Conservation (phyloP, 1,284 basidiomycete species). For the Ustilago nuda region DNA sequence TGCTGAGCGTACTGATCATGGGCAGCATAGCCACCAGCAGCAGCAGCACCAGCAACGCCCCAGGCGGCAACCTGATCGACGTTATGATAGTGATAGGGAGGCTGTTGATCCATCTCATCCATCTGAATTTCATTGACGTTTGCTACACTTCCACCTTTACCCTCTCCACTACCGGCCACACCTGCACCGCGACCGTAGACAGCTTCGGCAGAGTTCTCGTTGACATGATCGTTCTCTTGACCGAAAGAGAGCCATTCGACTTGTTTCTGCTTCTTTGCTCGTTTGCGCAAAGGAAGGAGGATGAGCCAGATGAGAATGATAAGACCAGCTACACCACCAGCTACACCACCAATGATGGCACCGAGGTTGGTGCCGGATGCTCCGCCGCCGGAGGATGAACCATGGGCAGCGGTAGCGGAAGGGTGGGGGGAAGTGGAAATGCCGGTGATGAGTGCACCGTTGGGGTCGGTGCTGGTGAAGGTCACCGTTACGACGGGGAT, state of each 20-base stretch:
- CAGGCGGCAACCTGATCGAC: conserved; percentile 34
- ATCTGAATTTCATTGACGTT: conserved; percentile 55
- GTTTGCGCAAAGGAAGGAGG: conserved; percentile 49
- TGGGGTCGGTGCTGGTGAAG: conserved; percentile 27
- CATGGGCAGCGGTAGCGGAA: conserved; percentile 7
- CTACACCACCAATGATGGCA: conserved; percentile 59
- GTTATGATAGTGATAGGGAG: conserved; percentile 48
- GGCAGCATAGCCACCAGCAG: conserved; percentile 23
- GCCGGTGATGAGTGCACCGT: conserved; percentile 34
- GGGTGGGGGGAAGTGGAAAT: conserved; percentile 30
- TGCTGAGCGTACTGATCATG: conserved; percentile 37
- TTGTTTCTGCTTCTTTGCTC: conserved; percentile 53
- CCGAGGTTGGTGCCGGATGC: conserved; percentile 50
- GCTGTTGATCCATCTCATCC: conserved; percentile 49
- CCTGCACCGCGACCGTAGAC: conserved; percentile 49
- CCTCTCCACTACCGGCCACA: conserved; percentile 44
- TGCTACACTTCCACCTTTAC: conserved; percentile 46
- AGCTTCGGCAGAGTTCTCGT: conserved; percentile 50
- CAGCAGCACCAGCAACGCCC: conserved; percentile 29
- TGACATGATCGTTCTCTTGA: conserved; percentile 58
- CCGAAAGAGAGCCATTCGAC: conserved; percentile 60
- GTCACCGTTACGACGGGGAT: conserved; percentile 47
- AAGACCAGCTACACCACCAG: conserved; percentile 54
- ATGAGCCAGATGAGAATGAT: conserved; percentile 55
- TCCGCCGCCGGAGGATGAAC: conserved; percentile 11